Conservation (phyloP, 495 filamentous ascomycete species). For the Neurospora sp. region DNA sequence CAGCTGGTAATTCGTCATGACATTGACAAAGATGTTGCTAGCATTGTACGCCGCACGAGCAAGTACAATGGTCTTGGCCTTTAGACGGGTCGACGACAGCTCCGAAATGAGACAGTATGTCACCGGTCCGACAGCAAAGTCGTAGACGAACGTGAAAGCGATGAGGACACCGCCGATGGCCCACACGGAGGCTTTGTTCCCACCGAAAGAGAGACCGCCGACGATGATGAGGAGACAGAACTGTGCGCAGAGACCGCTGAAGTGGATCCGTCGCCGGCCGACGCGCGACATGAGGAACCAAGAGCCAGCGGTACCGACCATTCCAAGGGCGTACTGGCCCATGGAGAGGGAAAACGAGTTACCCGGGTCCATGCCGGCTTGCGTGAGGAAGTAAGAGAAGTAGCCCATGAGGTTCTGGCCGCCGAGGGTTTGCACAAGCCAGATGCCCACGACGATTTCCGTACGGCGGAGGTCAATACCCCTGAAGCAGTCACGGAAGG, state of each 20-base stretch:
- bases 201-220: conserved; percentile 21
- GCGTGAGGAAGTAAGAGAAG: conserved; percentile 57
- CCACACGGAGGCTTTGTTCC: conserved; percentile 16
- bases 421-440: conserved; percentile 57
- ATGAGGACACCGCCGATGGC: conserved; percentile 40
- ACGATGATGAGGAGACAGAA: conserved; percentile 30
- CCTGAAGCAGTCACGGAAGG: conserved; percentile 57
- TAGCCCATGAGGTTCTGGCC: conserved; percentile 62
- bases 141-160: conserved; percentile 43
- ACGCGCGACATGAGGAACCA: conserved; percentile 41
- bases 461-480: conserved; percentile 56
- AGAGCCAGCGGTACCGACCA: conserved; percentile 39
- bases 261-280: conserved; percentile 43
- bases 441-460: conserved; percentile 53
- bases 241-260: conserved; percentile 30
- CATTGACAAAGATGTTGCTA: conserved; percentile 31
- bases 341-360: conserved; percentile 42
- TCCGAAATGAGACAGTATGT: conserved; percentile 47
- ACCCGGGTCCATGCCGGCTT: conserved; percentile 47
- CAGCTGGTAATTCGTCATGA: conserved; percentile 42
- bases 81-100: conserved; percentile 41
- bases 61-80: conserved; percentile 46
- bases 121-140: conserved; percentile 45
- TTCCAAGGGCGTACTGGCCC: conserved; percentile 36
- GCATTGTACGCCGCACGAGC: conserved; percentile 44